Conservation (phyloP, 257 asterid genomes). For the Solanum ahanhuiri region DNA sequence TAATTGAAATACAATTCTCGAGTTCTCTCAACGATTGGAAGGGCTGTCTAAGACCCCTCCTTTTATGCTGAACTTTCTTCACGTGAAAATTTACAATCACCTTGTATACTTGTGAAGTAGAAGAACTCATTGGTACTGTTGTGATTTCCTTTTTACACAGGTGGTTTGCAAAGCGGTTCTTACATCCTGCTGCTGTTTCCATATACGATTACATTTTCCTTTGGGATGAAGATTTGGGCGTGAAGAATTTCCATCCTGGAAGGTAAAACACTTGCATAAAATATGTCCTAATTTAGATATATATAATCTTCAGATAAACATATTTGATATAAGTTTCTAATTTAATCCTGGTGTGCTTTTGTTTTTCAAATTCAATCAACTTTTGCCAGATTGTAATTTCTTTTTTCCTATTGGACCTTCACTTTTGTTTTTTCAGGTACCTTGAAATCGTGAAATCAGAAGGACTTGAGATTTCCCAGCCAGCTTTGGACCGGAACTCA, state of each 20-base stretch:
- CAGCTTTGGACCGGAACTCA: conserved; percentile 96
- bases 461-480: conserved; percentile 96
- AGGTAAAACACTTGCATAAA: conserved; percentile 28
- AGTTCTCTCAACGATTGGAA: background rate
- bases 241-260: conserved; percentile 76
- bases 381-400: background rate
- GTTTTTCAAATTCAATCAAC: background rate
- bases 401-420: background rate
- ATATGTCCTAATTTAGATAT: background rate
- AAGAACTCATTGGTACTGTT: background rate
- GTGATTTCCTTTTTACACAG: conserved; percentile 19
- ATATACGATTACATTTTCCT: conserved; percentile 83
- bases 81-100: background rate
- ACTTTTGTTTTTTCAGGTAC: conserved; percentile 32
- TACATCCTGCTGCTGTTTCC: conserved; percentile 82
- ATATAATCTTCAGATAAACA: background rate
- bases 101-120: background rate
- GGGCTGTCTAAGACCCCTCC: background rate
- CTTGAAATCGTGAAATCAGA: conserved; percentile 63
- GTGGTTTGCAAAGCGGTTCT: conserved; percentile 98
- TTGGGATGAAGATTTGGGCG: conserved; percentile 99
- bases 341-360: background rate
- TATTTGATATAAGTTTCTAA: background rate
- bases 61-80: background rate
- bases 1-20: background rate